Base-by-base conservation (phyloP, 805 yeast genomes). In the Ogataea trehaloabstinens region DNA sequence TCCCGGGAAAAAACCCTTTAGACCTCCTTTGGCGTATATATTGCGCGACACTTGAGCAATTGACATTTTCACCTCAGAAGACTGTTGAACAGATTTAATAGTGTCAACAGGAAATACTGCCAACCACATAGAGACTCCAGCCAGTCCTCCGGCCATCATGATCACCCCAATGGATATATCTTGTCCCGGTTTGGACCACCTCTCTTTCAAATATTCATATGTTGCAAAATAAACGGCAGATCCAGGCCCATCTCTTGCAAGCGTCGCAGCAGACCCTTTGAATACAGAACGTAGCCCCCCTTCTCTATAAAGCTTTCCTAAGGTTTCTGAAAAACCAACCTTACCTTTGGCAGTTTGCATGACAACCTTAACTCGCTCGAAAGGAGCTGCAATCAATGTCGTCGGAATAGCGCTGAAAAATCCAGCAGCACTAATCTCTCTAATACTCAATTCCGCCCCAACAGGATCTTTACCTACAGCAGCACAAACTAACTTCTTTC, bases 211-310 rank as follows among this genome's bases (percentile, higher is more conserved):
- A 46, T 74, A 72, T 63, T 91, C 99, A 63, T 91, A 91, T 2
- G 96, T 86, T 3, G 97, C 98, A 62, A 93, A 91, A 66, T 91
- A 91, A 21, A 88, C 71, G 0, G 98, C 98, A 12, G 95, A 83
- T 2, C 99, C 99, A 1, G 99, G 98, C 1, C 97, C 98, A 59
- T 91, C 99, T 63, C 99, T 79, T 15, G 96, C 95, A 45, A 91
- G 67, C 1, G 99, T 91, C 3, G 97, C 96, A 12, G 74, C 73
- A 0, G 96, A 85, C 15, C 99, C 99, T 61, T 87, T 86, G 66
- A 85, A 91, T 19, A 93, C 73, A 1, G 97, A 90, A 42, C 73
- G 65, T 18, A 90, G 48, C 20, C 97, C 97, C 24, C 97, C 97
- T 32, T 83, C 78, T 28, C 70, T 70, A 52, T 88, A 78, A 53